A percentile compares a stretch with the other conserved stretches of the same genome.
phyloP scores from a whole-genome alignment of 2,329 filamentous ascomycete species.

The Colletotrichum lindemuthianum region DNA sequence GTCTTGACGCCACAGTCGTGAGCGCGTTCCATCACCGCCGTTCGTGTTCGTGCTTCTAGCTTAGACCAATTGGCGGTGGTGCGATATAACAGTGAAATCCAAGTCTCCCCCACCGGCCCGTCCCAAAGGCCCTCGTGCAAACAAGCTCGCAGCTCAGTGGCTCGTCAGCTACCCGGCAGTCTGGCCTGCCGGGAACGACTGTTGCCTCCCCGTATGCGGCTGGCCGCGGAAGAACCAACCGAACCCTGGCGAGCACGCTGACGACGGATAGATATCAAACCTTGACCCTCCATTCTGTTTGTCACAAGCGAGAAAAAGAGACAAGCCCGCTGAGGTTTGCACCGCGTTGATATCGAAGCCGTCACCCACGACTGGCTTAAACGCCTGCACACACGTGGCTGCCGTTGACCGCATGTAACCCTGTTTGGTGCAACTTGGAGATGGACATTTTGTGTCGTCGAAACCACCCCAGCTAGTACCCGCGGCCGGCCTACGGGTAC shows the following conservation, averaged over 20 bases:
- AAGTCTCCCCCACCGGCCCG: not conserved
- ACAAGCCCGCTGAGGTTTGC: no score
- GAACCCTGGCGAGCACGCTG: slow-evolving; percentile 25
- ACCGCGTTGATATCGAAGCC: no score
- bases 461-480: slow-evolving; percentile 7
- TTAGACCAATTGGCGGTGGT: slow-evolving; percentile 24
- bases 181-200: slow-evolving; percentile 12
- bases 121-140: slow-evolving; percentile 29
- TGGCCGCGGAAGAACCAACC: slow-evolving; percentile 26
- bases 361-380: slow-evolving; percentile 15
- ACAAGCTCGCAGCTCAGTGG: slow-evolving; percentile 36
- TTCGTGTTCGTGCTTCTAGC: not conserved
- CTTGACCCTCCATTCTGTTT: not conserved
- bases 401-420: slow-evolving; percentile 10
- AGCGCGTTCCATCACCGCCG: slow-evolving; percentile 13
- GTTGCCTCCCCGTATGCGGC: slow-evolving; percentile 20
- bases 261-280: slow-evolving; percentile 19
- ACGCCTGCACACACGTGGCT: slow-evolving; percentile 25
- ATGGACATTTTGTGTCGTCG: slow-evolving; percentile 15
- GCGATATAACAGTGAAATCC: slow-evolving; percentile 9
- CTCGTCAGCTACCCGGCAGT: slow-evolving; percentile 20
- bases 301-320: no score
- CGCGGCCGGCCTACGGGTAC: slow-evolving; percentile 32
- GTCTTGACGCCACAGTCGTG: slow-evolving; percentile 2
- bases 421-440: slow-evolving; percentile 24